Evolutionary conservation across 23 red algal genomes (phyloP).

Genomic region (Gracilaria vermiculophylla): DNA sequence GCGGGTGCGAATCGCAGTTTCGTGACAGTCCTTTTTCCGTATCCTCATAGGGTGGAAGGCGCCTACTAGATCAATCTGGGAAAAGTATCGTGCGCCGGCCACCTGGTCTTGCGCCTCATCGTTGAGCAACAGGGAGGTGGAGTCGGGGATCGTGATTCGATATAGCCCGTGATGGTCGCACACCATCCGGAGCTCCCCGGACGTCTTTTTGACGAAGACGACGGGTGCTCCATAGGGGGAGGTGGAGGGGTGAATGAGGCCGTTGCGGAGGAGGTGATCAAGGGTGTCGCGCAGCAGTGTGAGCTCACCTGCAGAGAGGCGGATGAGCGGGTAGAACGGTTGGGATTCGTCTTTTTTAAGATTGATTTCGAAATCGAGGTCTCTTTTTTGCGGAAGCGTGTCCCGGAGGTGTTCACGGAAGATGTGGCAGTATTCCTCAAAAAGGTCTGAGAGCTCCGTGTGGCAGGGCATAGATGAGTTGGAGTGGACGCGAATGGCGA

Average conservation of each 20-base stretch:
- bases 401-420: too few species aligned
- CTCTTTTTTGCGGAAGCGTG: too few species aligned
- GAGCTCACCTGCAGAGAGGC: not conserved
- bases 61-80: conserved; percentile 9
- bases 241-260: not conserved
- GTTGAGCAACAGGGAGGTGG: not conserved
- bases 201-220: not conserved
- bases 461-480: too few species aligned
- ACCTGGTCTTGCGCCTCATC: conserved; percentile 29
- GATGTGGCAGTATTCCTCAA: too few species aligned
- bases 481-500: too few species aligned
- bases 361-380: not conserved
- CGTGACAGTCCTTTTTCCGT: not conserved
- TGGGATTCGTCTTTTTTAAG: not conserved
- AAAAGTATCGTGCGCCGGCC: not conserved
- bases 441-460: too few species aligned
- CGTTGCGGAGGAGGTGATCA: not conserved
- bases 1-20: conserved; percentile 4
- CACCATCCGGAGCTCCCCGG: not conserved
- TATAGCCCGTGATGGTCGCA: conserved; percentile 12
- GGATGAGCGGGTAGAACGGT: not conserved
- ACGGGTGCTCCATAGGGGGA: not conserved
- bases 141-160: not conserved
- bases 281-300: not conserved
- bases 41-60: conserved; percentile 28